phyloP scores from a whole-genome alignment of 139 green algal genomes.

The Chlamydomonas sp. region DNA sequence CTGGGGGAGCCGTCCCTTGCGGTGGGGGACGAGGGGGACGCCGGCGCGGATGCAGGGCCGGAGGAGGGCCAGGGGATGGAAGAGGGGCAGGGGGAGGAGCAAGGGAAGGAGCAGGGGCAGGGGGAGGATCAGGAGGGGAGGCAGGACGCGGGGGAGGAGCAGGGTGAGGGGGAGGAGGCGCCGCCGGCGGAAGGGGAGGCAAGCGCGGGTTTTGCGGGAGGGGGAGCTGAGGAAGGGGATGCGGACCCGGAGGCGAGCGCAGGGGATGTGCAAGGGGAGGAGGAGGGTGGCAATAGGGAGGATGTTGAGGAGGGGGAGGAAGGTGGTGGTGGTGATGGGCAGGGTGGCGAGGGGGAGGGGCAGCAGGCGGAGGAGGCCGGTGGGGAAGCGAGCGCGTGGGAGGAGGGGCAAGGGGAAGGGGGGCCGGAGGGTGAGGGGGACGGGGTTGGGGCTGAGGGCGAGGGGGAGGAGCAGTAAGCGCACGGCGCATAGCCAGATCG shows the following conservation, averaged over 20 bases:
- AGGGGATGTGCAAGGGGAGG: not conserved
- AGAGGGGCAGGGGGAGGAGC: not conserved
- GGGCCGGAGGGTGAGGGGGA: not conserved
- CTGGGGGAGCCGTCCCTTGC: slow-evolving; percentile 1
- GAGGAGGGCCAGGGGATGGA: not conserved
- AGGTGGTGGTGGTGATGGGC: not conserved
- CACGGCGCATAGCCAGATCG: too few relatives aligned
- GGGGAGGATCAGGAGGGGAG: too few relatives aligned
- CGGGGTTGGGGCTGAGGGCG: not conserved
- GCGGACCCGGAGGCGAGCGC: not conserved
- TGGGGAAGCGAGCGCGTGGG: not conserved
- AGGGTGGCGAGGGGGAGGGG: not conserved
- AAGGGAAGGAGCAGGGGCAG: not conserved
- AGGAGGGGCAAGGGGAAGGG: not conserved
- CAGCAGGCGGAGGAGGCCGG: not conserved
- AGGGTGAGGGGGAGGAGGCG: not conserved
- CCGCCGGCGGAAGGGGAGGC: not conserved
- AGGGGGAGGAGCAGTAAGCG: not conserved
- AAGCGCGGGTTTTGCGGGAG: not conserved
- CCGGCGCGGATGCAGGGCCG: not conserved
- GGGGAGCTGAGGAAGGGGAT: not conserved
- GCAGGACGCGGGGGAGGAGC: not conserved
- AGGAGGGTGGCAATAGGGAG: not conserved
- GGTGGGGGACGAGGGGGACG: not conserved
- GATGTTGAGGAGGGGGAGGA: not conserved